A percentile compares a stretch with the other conserved stretches of the same genome.
phyloP scores from a whole-genome alignment of 2,329 filamentous ascomycete species.

The Fusarium concolor region DNA sequence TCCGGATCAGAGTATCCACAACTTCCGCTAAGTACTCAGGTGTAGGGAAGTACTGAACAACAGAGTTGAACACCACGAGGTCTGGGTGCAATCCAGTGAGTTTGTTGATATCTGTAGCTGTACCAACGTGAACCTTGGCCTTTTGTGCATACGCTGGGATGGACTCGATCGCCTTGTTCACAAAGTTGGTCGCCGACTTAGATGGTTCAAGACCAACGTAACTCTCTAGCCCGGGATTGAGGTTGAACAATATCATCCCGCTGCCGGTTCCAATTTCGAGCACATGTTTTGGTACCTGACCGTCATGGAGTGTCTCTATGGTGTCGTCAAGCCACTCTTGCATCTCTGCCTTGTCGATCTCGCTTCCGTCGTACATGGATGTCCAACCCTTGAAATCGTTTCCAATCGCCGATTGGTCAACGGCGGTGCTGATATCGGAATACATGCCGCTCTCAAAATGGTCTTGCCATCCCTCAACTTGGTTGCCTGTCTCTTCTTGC shows the following conservation, averaged over 20 bases:
- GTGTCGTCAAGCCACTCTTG: slow-evolving; percentile 51
- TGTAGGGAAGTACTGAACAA: slow-evolving; percentile 8
- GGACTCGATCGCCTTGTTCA: slow-evolving; percentile 20
- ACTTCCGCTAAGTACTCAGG: slow-evolving; percentile 9
- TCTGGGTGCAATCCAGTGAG: not conserved
- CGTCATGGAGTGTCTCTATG: slow-evolving; percentile 37
- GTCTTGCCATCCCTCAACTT: slow-evolving; percentile 36
- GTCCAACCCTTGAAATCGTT: slow-evolving; percentile 49
- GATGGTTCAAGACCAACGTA: slow-evolving; percentile 49
- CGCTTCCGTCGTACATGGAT: slow-evolving; percentile 48
- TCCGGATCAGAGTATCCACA: not conserved
- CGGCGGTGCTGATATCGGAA: slow-evolving; percentile 11
- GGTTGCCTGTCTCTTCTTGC: slow-evolving; percentile 7
- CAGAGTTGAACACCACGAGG: slow-evolving; percentile 6
- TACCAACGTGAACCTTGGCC: slow-evolving; percentile 35
- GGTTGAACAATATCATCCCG: slow-evolving; percentile 51
- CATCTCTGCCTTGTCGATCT: slow-evolving; percentile 48
- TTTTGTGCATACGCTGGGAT: slow-evolving; percentile 31
- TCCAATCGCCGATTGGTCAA: slow-evolving; percentile 31
- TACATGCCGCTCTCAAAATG: slow-evolving; percentile 36
- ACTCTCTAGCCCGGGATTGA: slow-evolving; percentile 30
- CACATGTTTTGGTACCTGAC: slow-evolving; percentile 18
- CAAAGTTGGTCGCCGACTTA: slow-evolving; percentile 34
- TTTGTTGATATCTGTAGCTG: slow-evolving; percentile 8
- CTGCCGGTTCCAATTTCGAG: slow-evolving; percentile 50